Percentiles rank a stretch among this genome's conserved stretches.
These are phyloP conservation scores for Sisymbrium irio DNA, from an alignment of 345 rosid species.

Conservation along the genomic window DNA sequence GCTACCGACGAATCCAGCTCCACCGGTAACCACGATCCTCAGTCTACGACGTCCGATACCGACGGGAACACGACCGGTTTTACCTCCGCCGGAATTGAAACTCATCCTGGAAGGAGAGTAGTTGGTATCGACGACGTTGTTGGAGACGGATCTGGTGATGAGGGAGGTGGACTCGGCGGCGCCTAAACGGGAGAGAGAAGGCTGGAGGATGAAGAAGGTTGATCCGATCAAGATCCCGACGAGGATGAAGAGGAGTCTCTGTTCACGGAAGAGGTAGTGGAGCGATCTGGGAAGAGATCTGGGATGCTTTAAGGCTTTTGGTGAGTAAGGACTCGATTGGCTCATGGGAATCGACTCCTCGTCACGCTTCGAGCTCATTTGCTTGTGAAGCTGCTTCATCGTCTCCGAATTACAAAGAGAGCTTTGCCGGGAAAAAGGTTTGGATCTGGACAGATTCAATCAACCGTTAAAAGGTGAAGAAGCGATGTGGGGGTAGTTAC, in stretches of 20 bases:
- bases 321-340: slow-evolving; percentile 56
- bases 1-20: slow-evolving; percentile 97
- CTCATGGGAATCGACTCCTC: slow-evolving; percentile 56
- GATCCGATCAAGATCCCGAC: slow-evolving; percentile 92
- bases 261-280: slow-evolving; percentile 80
- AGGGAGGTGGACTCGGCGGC: slow-evolving; percentile 47
- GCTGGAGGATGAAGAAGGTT: slow-evolving; percentile 90
- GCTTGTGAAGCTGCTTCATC: slow-evolving; percentile 93
- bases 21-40: slow-evolving; percentile 94
- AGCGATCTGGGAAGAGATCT: slow-evolving; percentile 90
- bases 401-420: not conserved
- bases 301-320: slow-evolving; percentile 62
- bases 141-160: slow-evolving; percentile 35
- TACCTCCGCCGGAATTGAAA: slow-evolving; percentile 27
- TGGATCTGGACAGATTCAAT: slow-evolving; percentile 32
- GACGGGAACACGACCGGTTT: slow-evolving; percentile 67
- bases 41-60: slow-evolving; percentile 58
- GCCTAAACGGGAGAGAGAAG: slow-evolving; percentile 68
- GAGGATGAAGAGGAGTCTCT: slow-evolving; percentile 86
- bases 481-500: slow-evolving; percentile 6
- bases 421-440: slow-evolving; percentile 9
- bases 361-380: slow-evolving; percentile 60
- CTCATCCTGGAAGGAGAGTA: slow-evolving; percentile 16
- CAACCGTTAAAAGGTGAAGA: slow-evolving; percentile 1
- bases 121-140: slow-evolving; percentile 6